Conservation (phyloP, 75 land plant genomes). For the Adiantum capillusveneris region DNA sequence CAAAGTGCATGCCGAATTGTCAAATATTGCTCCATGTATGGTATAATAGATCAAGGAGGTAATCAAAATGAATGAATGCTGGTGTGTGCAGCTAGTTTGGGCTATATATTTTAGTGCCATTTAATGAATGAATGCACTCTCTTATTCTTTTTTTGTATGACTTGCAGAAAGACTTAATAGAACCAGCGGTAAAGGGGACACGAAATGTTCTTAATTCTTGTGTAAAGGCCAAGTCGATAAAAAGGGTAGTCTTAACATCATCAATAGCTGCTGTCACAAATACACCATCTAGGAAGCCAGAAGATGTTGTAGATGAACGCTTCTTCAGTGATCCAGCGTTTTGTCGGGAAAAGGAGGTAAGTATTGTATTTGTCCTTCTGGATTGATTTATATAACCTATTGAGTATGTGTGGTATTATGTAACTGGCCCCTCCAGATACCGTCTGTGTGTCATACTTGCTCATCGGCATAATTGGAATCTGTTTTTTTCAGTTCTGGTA, state of each 20-base stretch:
- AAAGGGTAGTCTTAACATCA: constrained; percentile 36
- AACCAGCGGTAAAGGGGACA: constrained; percentile 83
- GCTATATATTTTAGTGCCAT: too few relatives aligned
- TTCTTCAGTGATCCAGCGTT: constrained; percentile 56
- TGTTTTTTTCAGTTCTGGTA: constrained; percentile 78
- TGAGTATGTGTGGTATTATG: constrained; percentile 42
- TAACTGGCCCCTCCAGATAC: constrained; percentile 76
- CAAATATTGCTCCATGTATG: too few relatives aligned
- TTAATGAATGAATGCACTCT: too few relatives aligned
- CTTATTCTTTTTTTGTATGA: too few relatives aligned
- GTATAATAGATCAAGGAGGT: too few relatives aligned
- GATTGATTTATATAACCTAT: background rate
- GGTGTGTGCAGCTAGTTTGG: too few relatives aligned
- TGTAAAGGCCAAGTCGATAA: too few relatives aligned
- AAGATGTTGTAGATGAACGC: background rate
- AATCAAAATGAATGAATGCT: too few relatives aligned
- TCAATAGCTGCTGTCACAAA: too few relatives aligned
- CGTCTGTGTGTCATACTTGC: too few relatives aligned
- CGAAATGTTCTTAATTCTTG: constrained; percentile 73
- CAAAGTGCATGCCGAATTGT: too few relatives aligned
- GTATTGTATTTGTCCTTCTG: background rate
- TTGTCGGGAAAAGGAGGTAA: constrained; percentile 45
- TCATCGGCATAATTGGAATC: constrained; percentile 58
- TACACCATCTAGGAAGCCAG: constrained; percentile 20
- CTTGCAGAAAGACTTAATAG: constrained; percentile 62